Base-by-base conservation (phyloP, 805 yeast species). In the Kodamaea laetipori region DNA sequence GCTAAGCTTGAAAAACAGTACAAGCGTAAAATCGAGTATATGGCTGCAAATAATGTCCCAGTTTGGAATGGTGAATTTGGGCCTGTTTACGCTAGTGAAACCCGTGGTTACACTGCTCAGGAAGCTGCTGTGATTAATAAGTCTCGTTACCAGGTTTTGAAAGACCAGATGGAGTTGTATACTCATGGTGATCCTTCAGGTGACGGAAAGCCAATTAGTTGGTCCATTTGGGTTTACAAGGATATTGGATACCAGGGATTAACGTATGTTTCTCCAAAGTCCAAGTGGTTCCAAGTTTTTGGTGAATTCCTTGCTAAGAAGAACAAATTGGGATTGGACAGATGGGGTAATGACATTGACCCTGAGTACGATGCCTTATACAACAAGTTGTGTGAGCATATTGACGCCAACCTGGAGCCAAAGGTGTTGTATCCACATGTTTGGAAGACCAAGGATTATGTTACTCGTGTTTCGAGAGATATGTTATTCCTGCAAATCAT, bases 11-110 rank as follows among this genome's bases (percentile, higher is more conserved):
- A 59, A 43, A 42, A 44, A n/a, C 73, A 66, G 49, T 76, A 71
- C 51, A 56, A 66, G 31, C 55, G 77, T 38, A 76, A 76, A 54
- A 54, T 74, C 46, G 71, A 72, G 47, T 71, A 63, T 55, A 71
- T 71, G 69, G 51, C 49, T 30, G 48, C 63, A 27, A 52, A 61
- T 46, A 53, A 65, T 10, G 76, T 74, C 7, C 78, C 80, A 2
- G 77, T 75, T 13, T 76, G 80, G 80, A 73, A 74, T 54, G 80
- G 80, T 23, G 77, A 76, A 55, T 73, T 75, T 54, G 78, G 80
- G 25, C 78, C 80, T 6, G 77, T 76, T 26, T 73, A 73, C 52
- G 70, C 76, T 12, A 62, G 74, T 9, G 56, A 64, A 18, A 61
- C 56, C 18, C 60, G 79, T 43, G 77, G 77, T 15, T 77, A 73